phyloP scores from a whole-genome alignment of 768 basidiomycete species.

The Nevesoporus exiguus region DNA sequence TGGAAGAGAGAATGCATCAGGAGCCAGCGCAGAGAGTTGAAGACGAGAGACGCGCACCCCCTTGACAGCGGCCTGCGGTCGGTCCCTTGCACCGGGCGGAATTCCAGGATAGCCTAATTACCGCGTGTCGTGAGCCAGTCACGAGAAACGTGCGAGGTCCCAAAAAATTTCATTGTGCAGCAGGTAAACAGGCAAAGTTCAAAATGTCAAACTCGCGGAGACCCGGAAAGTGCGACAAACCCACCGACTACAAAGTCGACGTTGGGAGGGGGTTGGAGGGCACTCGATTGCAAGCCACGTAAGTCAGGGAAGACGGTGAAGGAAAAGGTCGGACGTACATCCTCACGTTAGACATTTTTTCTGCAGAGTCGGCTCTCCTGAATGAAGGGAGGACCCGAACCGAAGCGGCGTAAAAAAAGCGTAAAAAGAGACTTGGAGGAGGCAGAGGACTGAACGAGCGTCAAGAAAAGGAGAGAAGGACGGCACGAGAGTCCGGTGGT shows the following conservation, averaged over 20 bases:
- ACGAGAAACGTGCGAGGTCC: not conserved
- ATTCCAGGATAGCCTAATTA: constrained; percentile 80
- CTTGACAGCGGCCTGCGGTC: constrained; percentile 81
- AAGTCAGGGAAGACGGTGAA: not conserved
- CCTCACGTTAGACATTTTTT: constrained; percentile 42
- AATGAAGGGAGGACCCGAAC: not conserved
- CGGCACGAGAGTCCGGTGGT: constrained; percentile 2
- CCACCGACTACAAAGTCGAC: constrained; percentile 83
- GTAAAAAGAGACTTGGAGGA: not conserved
- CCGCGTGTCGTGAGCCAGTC: constrained; percentile 1
- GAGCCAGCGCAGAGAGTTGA: not conserved
- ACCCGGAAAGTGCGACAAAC: constrained; percentile 14
- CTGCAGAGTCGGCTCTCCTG: not conserved
- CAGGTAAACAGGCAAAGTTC: not conserved
- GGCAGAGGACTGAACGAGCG: not conserved
- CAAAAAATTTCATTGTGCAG: not conserved
- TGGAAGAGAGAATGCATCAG: constrained; percentile 1
- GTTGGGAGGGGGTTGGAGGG: constrained; percentile 82
- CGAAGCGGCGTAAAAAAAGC: not conserved
- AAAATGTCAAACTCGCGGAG: not conserved
- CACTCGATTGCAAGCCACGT: constrained; percentile 41
- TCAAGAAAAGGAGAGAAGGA: not conserved
- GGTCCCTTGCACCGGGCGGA: constrained; percentile 69
- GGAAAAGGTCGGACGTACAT: constrained; percentile 34
- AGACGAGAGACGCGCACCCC: constrained; percentile 54